A percentile compares a stretch with the other conserved stretches of the same genome.
These are phyloP conservation scores for Phylloporus sp. DNA, from an alignment of 768 basidiomycete genomes.

Conservation along the genomic window DNA sequence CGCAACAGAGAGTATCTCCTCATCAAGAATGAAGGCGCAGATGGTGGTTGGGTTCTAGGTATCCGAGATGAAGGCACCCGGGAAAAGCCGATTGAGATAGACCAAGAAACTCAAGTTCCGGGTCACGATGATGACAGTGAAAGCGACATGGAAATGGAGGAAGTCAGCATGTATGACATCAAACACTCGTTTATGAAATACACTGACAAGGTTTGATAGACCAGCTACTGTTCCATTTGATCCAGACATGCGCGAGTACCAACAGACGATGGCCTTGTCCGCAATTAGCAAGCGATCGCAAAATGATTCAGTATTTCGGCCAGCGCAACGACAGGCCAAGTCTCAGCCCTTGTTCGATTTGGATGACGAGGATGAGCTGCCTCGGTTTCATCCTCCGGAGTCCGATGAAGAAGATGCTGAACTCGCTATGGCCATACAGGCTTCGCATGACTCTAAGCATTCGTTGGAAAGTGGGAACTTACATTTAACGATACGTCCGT, in stretches of 20 bases:
- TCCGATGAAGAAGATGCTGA: constrained; percentile 50
- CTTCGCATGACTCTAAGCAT: constrained; percentile 45
- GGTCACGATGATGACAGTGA: constrained; percentile 42
- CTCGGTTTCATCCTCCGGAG: constrained; percentile 20
- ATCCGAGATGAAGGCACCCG: constrained; percentile 83
- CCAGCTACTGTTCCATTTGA: constrained; percentile 41
- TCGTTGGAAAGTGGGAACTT: not conserved
- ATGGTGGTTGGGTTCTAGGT: constrained; percentile 93
- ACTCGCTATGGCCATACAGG: constrained; percentile 58
- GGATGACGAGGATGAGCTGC: constrained; percentile 45
- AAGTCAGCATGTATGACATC: constrained; percentile 60
- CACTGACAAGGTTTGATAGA: constrained; percentile 19
- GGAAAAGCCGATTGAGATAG: constrained; percentile 83
- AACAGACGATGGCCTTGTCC: constrained; percentile 55
- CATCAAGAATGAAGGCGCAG: constrained; percentile 82
- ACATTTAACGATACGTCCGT: not conserved
- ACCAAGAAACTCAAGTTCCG: constrained; percentile 48
- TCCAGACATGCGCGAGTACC: constrained; percentile 61
- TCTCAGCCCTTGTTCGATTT: constrained; percentile 50
- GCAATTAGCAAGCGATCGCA: constrained; percentile 51
- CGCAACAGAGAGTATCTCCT: constrained; percentile 93
- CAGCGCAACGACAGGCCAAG: constrained; percentile 33
- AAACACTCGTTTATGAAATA: not conserved
- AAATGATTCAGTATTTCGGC: constrained; percentile 26
- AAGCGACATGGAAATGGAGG: constrained; percentile 74